Conservation (phyloP, 345 rosid species). For the Eucalyptus marginata region DNA sequence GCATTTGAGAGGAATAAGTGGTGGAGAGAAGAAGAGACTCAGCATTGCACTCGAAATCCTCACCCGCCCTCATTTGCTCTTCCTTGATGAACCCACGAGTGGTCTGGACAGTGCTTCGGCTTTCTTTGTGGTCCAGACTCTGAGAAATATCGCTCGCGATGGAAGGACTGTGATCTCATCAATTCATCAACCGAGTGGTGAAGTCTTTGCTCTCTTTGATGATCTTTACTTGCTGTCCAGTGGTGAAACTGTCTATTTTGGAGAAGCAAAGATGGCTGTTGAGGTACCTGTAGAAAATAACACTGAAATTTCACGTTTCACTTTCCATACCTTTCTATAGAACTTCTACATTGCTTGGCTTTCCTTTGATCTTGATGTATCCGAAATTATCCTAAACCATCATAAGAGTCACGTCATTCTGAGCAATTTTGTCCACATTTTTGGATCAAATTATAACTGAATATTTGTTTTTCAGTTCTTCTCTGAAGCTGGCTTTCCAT, state of each 20-base stretch:
- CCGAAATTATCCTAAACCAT: background rate
- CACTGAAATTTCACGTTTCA: background rate
- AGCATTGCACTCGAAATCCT: conserved; percentile 68
- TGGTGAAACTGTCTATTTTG: conserved; percentile 64
- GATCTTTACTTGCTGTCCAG: conserved; percentile 59
- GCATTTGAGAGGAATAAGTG: conserved; percentile 74
- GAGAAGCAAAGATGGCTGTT: conserved; percentile 51
- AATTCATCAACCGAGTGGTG: conserved; percentile 77
- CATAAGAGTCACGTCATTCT: background rate
- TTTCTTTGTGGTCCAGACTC: conserved; percentile 50
- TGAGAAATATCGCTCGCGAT: conserved; percentile 50
- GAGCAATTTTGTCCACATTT: background rate
- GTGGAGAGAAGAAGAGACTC: conserved; percentile 70
- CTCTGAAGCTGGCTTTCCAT: conserved; percentile 71
- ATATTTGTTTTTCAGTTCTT: conserved; percentile 28
- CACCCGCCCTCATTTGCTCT: conserved; percentile 43
- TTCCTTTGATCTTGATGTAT: background rate
- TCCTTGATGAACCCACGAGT: conserved; percentile 70
- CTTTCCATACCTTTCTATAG: background rate
- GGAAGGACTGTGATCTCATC: conserved; percentile 56
- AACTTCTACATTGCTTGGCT: background rate
- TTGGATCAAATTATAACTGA: background rate
- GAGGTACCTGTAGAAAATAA: conserved; percentile 20
- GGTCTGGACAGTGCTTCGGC: conserved; percentile 80
- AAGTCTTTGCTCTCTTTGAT: conserved; percentile 67